phyloP scores from a whole-genome alignment of 768 basidiomycete genomes.

The Amanita fuliginea region DNA sequence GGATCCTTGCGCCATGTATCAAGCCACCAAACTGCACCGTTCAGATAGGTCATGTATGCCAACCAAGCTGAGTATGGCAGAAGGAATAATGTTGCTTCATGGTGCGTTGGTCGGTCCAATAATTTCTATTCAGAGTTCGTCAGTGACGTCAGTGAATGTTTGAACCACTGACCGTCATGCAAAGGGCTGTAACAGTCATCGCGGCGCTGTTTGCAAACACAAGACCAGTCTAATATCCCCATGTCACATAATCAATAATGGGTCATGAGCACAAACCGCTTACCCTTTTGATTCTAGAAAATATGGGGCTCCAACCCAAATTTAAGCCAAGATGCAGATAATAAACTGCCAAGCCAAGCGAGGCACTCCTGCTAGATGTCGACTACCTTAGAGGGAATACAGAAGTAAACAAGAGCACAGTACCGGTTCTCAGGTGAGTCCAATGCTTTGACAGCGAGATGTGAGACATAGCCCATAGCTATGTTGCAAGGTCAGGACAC shows the following conservation, averaged over 20 bases:
- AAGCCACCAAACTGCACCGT: conserved; percentile 52
- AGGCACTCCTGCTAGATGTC: conserved; percentile 22
- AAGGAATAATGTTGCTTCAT: conserved; percentile 43
- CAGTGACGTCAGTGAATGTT: background rate
- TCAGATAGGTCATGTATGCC: conserved; percentile 56
- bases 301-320: conserved; percentile 51
- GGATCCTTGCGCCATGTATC: conserved; percentile 16
- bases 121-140: conserved; percentile 24
- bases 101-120: conserved; percentile 33
- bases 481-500: conserved; percentile 4
- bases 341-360: conserved; percentile 43
- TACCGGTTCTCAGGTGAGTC: conserved; percentile 38
- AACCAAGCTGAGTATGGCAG: conserved; percentile 61
- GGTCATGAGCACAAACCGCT: conserved; percentile 2
- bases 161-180: conserved; percentile 39
- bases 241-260: background rate
- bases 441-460: conserved; percentile 44
- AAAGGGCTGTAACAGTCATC: conserved; percentile 41
- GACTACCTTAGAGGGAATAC: background rate
- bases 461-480: conserved; percentile 62
- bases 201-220: conserved; percentile 45
- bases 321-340: conserved; percentile 52
- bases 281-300: conserved; percentile 43
- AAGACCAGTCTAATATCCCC: conserved; percentile 28
- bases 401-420: background rate